Conservation (phyloP, 129 eudicot species). For the Artemisia tridentata region DNA sequence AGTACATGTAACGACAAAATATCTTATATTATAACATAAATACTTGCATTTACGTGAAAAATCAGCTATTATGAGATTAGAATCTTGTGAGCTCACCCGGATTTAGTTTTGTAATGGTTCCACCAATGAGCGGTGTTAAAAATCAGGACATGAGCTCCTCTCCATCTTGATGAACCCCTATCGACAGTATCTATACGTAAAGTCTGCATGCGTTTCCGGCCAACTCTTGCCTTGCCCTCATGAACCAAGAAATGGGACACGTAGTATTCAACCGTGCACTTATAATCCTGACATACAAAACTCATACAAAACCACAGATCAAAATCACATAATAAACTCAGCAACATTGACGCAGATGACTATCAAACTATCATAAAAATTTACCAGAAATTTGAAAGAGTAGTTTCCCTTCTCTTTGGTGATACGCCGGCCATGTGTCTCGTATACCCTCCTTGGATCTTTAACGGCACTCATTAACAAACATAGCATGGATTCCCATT, state of each 20-base stretch:
- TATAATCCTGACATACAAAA: slow-evolving; percentile 56
- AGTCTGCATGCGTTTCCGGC: slow-evolving; percentile 74
- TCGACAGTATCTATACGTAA: slow-evolving; percentile 84
- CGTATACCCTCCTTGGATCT: slow-evolving; percentile 84
- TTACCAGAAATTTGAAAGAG: slow-evolving; percentile 81
- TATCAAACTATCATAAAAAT: background rate
- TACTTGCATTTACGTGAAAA: background rate
- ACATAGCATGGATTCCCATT: slow-evolving; percentile 97
- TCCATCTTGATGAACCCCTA: slow-evolving; percentile 88
- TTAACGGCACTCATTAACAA: slow-evolving; percentile 72
- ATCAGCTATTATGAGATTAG: background rate
- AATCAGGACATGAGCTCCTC: slow-evolving; percentile 85
- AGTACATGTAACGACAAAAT: no score
- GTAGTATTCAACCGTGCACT: slow-evolving; percentile 92
- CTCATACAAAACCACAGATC: background rate
- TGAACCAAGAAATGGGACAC: slow-evolving; percentile 87
- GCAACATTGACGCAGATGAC: background rate
- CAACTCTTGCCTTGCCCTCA: slow-evolving; percentile 93
- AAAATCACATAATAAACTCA: background rate
- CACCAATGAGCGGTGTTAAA: slow-evolving; percentile 99
- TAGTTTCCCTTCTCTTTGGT: slow-evolving; percentile 81
- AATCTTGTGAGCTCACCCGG: slow-evolving; percentile 60
- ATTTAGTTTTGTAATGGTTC: slow-evolving; percentile 83
- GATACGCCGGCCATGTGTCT: slow-evolving; percentile 72
- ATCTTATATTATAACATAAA: background rate